Conservation (phyloP, 441 rosid species). For the Bocquillonia castaneifolia region DNA sequence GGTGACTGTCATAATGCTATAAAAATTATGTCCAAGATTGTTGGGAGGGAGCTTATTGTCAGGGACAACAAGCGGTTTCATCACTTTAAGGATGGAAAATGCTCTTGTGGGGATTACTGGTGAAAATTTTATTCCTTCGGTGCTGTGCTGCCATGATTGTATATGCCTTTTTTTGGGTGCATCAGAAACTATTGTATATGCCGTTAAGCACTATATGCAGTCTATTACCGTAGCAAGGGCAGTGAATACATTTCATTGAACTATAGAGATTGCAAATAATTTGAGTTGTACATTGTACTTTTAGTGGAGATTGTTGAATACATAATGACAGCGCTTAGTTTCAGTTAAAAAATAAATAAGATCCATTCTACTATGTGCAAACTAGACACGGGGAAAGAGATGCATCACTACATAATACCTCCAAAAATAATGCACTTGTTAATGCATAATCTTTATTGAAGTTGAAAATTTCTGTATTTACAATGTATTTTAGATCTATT, state of each 20-base stretch:
- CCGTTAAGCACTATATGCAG: background rate
- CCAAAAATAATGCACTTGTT: background rate
- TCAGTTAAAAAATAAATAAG: background rate
- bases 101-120: slow-evolving; percentile 70
- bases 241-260: background rate
- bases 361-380: slow-evolving; percentile 1
- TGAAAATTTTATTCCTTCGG: slow-evolving; percentile 17
- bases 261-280: background rate
- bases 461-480: background rate
- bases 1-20: slow-evolving; percentile 68
- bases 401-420: background rate
- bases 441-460: background rate
- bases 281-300: slow-evolving; percentile 15
- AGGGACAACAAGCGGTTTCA: slow-evolving; percentile 69
- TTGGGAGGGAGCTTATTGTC: slow-evolving; percentile 64
- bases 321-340: background rate
- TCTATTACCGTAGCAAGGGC: too few species aligned
- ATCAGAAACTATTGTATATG: too few species aligned
- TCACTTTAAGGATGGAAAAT: slow-evolving; percentile 60
- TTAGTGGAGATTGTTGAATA: too few species aligned
- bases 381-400: background rate
- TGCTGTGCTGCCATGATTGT: background rate
- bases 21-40: slow-evolving; percentile 64
- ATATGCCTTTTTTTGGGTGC: too few species aligned
- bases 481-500: background rate